Evolutionary conservation across 2,329 filamentous ascomycete genomes (phyloP).

Genomic region (Claviceps pusilla): DNA sequence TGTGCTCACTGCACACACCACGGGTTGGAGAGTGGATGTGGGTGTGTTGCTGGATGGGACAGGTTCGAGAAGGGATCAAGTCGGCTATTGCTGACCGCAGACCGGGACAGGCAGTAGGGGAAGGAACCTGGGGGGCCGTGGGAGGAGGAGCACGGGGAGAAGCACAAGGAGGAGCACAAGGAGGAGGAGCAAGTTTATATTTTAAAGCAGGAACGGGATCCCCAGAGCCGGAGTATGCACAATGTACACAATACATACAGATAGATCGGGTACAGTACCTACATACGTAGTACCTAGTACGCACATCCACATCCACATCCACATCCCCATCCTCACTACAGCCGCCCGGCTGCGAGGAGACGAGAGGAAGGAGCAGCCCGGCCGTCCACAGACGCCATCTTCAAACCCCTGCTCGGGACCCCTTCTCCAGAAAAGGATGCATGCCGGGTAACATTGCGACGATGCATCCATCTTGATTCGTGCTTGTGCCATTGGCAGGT

Average conservation of each 20-base stretch:
- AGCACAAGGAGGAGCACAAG: neutral
- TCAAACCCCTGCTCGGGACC: neutral
- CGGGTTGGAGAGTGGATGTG: neutral
- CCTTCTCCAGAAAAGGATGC: neutral
- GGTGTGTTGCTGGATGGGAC: neutral
- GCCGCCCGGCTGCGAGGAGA: neutral
- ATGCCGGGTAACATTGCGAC: neutral
- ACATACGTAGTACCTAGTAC: too few species aligned
- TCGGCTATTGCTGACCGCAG: neutral
- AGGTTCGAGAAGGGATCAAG: neutral
- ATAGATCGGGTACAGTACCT: too few species aligned
- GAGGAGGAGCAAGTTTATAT: slow-evolving; percentile 5
- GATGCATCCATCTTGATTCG: neutral
- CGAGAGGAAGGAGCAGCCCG: neutral
- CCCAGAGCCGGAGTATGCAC: too few species aligned
- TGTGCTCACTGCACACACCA: neutral
- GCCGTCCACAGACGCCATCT: neutral
- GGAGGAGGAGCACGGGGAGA: too few species aligned
- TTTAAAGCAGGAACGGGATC: neutral
- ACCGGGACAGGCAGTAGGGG: too few species aligned
- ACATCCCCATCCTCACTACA: too few species aligned
- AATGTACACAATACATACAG: too few species aligned
- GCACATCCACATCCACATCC: too few species aligned
- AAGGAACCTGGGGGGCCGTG: neutral
- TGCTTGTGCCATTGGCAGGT: neutral